phyloP scores from a whole-genome alignment of 495 filamentous ascomycete species.

The Tricharina praecox region DNA sequence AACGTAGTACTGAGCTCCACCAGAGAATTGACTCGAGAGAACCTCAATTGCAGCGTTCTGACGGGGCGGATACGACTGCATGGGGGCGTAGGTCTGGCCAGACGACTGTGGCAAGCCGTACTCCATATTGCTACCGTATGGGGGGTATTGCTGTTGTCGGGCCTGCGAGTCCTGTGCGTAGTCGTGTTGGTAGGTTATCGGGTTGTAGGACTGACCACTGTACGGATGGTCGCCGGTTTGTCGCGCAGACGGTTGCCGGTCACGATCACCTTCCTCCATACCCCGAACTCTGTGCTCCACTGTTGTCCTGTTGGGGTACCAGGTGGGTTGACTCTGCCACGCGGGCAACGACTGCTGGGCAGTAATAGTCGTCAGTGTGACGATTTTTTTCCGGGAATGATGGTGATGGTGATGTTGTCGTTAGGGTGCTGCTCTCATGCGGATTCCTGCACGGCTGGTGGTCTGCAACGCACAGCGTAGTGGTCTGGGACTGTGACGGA shows the following conservation, averaged over 20 bases:
- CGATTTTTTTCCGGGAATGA: no score
- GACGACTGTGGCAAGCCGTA: conserved; percentile 59
- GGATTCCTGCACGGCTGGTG: conserved; percentile 19
- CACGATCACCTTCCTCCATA: conserved; percentile 27
- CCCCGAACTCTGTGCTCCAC: conserved; percentile 23
- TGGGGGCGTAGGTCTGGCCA: conserved; percentile 56
- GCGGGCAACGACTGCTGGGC: conserved; percentile 18
- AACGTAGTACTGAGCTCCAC: conserved; percentile 60
- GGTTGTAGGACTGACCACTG: conserved; percentile 20
- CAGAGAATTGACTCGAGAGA: conserved; percentile 47
- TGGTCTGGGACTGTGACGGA: conserved; percentile 1
- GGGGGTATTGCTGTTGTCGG: conserved; percentile 31
- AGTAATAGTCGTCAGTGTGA: conserved; percentile 20
- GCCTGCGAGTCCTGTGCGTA: conserved; percentile 30
- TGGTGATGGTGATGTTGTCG: no score
- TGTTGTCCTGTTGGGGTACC: conserved; percentile 21
- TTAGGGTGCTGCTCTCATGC: conserved; percentile 20
- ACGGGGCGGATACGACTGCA: conserved; percentile 62
- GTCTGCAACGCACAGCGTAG: conserved; percentile 9
- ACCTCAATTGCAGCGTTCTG: conserved; percentile 69
- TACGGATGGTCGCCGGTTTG: conserved; percentile 18
- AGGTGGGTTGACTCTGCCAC: conserved; percentile 18
- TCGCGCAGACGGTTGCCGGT: conserved; percentile 23
- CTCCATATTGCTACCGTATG: conserved; percentile 52
- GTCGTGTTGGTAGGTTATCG: conserved; percentile 33